Evolutionary conservation across 331 rosid genomes (phyloP), one percentile per base, ranked within the genome.

Genomic region (Phaseolus coccineus): DNA sequence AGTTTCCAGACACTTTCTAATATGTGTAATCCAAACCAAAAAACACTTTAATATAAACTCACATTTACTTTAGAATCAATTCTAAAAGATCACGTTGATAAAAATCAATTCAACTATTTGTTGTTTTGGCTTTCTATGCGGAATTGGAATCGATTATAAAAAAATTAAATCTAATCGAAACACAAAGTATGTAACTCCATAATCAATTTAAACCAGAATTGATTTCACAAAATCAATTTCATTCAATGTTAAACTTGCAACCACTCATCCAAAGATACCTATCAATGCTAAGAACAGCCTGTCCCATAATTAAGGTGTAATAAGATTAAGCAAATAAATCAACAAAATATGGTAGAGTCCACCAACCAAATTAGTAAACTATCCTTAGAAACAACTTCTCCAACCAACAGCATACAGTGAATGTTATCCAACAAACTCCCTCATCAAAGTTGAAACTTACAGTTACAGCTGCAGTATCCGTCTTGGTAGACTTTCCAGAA

Each of bases 401-500:
- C 44, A 19, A 69, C 12, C 25, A 56, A 46, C 33, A 28, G 22
- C 35, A 16, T 4, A 57, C 50, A 57, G 39, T 57, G 46, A 78
- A 57, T 67, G 61, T 14, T n/a, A 5, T 19, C 52, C 71, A 58
- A 14, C 42, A 58, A n/a, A 42, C 35, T 9, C 44, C 7, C 39
- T 5, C 22, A 47, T 33, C 14, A 70, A 59, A 61, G 50, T 25
- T 5, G 64, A 75, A 51, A 76, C 87, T 84, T 76, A 84, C 87
- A 64, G 33, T 80, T 46, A 84, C 87, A 70, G 27, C 61, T 55
- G 87, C 10, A 3, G 15, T 10, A 61, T 84, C 87, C 30, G 77
- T 8, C 80, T 84, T 84, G 80, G 66, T 71, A 40, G 85, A 39
- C 59, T 90, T 94, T 28, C 90, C 96, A 14, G 94, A 76, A 47